Conservation (phyloP, 768 basidiomycete genomes). For the Boletus reticuloceps region DNA sequence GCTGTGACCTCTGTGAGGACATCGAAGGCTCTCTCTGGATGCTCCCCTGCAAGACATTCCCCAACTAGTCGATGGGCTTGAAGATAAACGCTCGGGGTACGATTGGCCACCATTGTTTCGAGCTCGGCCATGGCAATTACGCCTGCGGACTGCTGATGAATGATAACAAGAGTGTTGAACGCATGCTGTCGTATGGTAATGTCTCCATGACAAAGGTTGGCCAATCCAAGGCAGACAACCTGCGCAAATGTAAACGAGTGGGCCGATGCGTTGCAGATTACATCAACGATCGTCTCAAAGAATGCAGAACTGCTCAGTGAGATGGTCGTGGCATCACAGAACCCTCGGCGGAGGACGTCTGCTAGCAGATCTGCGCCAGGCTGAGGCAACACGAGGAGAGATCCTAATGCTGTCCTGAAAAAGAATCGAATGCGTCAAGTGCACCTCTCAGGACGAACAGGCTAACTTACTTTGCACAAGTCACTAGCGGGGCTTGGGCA, state of each 20-base stretch:
- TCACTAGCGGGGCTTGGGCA: slow-evolving; percentile 46
- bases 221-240: slow-evolving; percentile 70
- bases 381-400: slow-evolving; percentile 58
- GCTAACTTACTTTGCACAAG: slow-evolving; percentile 61
- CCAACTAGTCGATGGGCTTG: slow-evolving; percentile 78
- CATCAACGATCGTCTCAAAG: slow-evolving; percentile 76
- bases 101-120: slow-evolving; percentile 69
- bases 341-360: slow-evolving; percentile 67
- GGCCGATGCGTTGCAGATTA: slow-evolving; percentile 50
- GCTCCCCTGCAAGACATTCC: slow-evolving; percentile 75
- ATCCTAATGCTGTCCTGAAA: slow-evolving; percentile 70
- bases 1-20: slow-evolving; percentile 70
- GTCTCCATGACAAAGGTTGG: slow-evolving; percentile 78
- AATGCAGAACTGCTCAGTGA: slow-evolving; percentile 57
- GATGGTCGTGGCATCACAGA: slow-evolving; percentile 56
- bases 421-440: slow-evolving; percentile 2
- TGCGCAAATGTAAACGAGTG: slow-evolving; percentile 75
- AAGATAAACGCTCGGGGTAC: slow-evolving; percentile 72
- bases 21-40: slow-evolving; percentile 58
- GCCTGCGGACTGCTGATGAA: slow-evolving; percentile 68
- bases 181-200: slow-evolving; percentile 66
- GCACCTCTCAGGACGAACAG: background rate
- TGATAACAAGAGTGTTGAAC: slow-evolving; percentile 71
- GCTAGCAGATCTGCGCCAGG: slow-evolving; percentile 55
- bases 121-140: slow-evolving; percentile 68